phyloP scores from a whole-genome alignment of 163 green algal genomes.

The Prototheca stagnorum region DNA sequence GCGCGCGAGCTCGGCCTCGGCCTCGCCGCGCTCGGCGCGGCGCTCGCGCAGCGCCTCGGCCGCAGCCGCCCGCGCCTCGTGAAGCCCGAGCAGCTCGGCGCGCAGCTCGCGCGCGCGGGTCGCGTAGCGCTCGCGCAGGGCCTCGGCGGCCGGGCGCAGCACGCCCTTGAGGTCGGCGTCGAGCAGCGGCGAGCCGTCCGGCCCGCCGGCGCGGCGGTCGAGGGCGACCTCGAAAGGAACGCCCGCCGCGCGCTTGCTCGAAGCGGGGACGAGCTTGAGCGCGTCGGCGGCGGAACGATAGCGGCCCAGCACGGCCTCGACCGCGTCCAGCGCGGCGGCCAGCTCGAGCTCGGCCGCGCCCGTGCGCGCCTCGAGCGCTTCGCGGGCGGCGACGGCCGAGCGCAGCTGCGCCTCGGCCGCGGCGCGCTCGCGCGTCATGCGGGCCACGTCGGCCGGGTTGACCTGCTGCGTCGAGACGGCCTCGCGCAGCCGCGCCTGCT shows the following conservation, averaged over 20 bases:
- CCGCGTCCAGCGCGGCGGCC: conserved; percentile 27
- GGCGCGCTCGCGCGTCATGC: conserved; percentile 46
- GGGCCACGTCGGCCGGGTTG: conserved; percentile 44
- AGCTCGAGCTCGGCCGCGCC: conserved; percentile 43
- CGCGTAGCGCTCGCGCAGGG: conserved; percentile 33
- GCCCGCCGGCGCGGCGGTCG: conserved; percentile 20
- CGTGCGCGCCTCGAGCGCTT: conserved; percentile 40
- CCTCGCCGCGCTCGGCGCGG: conserved; percentile 24
- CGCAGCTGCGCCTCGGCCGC: background rate
- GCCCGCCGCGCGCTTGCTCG: conserved; percentile 62
- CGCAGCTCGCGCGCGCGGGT: conserved; percentile 27
- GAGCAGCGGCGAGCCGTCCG: background rate
- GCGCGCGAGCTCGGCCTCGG: conserved; percentile 6
- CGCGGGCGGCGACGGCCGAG: conserved; percentile 10
- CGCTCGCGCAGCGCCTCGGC: conserved; percentile 33
- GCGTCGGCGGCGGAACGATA: conserved; percentile 53
- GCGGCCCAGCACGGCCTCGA: conserved; percentile 36
- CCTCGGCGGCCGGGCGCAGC: conserved; percentile 23
- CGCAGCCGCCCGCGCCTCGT: conserved; percentile 27
- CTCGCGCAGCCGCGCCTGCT: conserved; percentile 23
- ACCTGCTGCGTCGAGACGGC: conserved; percentile 43
- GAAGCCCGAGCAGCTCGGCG: conserved; percentile 39
- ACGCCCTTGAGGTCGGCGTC: conserved; percentile 19
- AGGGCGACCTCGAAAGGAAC: conserved; percentile 56
- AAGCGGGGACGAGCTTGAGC: conserved; percentile 62